Percentiles rank a stretch among this genome's conserved stretches.
These are phyloP conservation scores for Saccharomycopsis lassenensis DNA, from an alignment of 805 yeast species.

Conservation along the genomic window DNA sequence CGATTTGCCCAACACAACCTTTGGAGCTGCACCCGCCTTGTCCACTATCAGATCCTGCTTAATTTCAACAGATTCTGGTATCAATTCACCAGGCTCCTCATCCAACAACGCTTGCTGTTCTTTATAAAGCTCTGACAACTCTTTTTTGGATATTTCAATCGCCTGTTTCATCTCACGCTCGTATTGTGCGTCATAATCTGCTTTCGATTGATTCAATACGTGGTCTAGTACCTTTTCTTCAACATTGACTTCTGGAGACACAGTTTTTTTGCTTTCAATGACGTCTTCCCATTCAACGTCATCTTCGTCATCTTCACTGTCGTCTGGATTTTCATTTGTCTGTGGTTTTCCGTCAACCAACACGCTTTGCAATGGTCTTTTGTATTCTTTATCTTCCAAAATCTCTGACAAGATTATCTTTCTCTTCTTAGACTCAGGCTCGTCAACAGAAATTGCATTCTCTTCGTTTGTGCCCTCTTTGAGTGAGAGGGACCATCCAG, in stretches of 20 bases:
- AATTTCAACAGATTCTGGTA: slow-evolving; percentile 1
- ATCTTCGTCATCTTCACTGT: slow-evolving; percentile 29
- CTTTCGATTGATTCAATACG: slow-evolving; percentile 21
- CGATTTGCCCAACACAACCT: slow-evolving; percentile 15
- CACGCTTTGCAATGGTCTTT: too few relatives aligned
- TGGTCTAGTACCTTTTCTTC: slow-evolving; percentile 18
- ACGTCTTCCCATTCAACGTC: slow-evolving; percentile 70
- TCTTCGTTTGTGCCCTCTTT: slow-evolving; percentile 30
- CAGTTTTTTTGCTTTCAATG: slow-evolving; percentile 22
- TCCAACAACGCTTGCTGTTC: slow-evolving; percentile 16
- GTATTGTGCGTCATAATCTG: slow-evolving; percentile 19
- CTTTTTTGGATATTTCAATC: slow-evolving; percentile 35
- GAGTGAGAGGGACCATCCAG: slow-evolving; percentile 76
- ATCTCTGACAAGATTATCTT: too few relatives aligned
- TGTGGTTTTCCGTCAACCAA: slow-evolving; percentile 16
- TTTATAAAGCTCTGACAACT: slow-evolving; percentile 25
- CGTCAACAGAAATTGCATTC: slow-evolving; percentile 41
- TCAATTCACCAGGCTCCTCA: slow-evolving; percentile 11
- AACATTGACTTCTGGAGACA: slow-evolving; percentile 17
- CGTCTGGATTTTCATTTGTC: slow-evolving; percentile 19
- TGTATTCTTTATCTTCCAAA: slow-evolving; percentile 2
- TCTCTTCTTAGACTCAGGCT: slow-evolving; percentile 13
- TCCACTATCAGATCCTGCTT: slow-evolving; percentile 1
- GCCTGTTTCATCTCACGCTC: slow-evolving; percentile 29
- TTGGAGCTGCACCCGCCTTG: slow-evolving; percentile 1